A percentile compares a stretch with the other conserved stretches of the same genome.
Conservation (phyloP, 306 rosid genomes). For the Cicer bijugum region DNA sequence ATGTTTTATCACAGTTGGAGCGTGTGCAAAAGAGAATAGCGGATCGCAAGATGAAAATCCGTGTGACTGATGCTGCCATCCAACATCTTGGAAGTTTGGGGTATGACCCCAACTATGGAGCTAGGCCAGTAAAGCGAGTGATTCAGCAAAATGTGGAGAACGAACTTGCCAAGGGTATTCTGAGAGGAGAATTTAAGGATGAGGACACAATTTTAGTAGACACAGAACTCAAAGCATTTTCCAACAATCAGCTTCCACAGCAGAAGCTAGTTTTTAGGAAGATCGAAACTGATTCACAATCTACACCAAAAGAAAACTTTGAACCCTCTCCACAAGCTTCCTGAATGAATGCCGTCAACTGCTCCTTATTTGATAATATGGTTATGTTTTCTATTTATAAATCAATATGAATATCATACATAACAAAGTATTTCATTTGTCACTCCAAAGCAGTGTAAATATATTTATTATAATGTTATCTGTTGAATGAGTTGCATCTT, state of each 20-base stretch:
- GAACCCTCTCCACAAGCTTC: conserved; percentile 57
- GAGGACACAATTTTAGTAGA: conserved; percentile 71
- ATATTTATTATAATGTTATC: not conserved
- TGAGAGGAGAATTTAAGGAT: conserved; percentile 91
- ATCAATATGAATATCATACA: conserved; percentile 6
- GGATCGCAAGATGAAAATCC: conserved; percentile 79
- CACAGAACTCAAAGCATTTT: conserved; percentile 75
- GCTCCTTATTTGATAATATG: not conserved
- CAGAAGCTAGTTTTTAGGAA: conserved; percentile 71
- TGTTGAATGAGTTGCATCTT: not conserved
- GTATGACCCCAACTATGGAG: conserved; percentile 92
- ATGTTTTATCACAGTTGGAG: conserved; percentile 48
- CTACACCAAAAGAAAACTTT: conserved; percentile 48
- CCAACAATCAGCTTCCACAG: conserved; percentile 81
- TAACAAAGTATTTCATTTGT: not conserved
- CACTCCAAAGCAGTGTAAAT: conserved; percentile 32
- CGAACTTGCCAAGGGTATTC: conserved; percentile 90
- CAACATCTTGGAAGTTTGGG: conserved; percentile 87
- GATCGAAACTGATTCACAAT: conserved; percentile 51
- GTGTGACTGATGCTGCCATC: conserved; percentile 77
- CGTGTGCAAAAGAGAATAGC: conserved; percentile 86
- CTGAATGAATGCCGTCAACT: conserved; percentile 32
- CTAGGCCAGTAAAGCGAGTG: conserved; percentile 96
- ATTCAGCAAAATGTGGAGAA: conserved; percentile 93
- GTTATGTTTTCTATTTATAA: not conserved